Conservation (phyloP, 148 eudicot species). For the Chenopodium quinoa region DNA sequence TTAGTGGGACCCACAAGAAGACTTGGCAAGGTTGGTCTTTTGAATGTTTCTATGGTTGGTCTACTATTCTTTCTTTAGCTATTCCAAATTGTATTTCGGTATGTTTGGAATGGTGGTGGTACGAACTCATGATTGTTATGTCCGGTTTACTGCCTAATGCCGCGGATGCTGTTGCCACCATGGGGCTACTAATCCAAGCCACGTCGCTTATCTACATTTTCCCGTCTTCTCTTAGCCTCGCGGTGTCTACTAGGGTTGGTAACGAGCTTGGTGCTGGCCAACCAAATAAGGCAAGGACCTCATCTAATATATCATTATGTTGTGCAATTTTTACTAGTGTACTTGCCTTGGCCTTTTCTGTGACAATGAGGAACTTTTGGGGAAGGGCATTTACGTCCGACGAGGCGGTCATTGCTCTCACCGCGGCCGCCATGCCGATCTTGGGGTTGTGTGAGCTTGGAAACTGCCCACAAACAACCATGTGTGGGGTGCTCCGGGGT, state of each 20-base stretch:
- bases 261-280: conserved; percentile 58
- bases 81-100: conserved; percentile 63
- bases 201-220: conserved; percentile 62
- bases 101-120: conserved; percentile 89
- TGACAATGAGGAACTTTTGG: conserved; percentile 43
- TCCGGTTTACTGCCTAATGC: conserved; percentile 47
- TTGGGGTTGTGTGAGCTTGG: conserved; percentile 68
- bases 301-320: conserved; percentile 33
- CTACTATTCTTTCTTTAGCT: conserved; percentile 36
- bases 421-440: conserved; percentile 51
- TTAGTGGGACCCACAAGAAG: conserved; percentile 35
- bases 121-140: conserved; percentile 70
- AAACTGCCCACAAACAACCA: conserved; percentile 70
- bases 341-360: conserved; percentile 41
- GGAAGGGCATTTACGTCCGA: conserved; percentile 45
- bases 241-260: conserved; percentile 57
- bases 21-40: conserved; percentile 45
- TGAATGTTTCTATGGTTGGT: conserved; percentile 49
- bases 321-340: conserved; percentile 43
- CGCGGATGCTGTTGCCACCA: conserved; percentile 47
- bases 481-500: conserved; percentile 62
- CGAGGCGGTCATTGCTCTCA: conserved; percentile 31
- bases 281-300: conserved; percentile 37
- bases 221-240: conserved; percentile 52
- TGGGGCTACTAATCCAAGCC: conserved; percentile 71